Percentiles rank a stretch among this genome's conserved stretches.
Evolutionary conservation across 805 yeast genomes (phyloP).

Genomic region (Kluyveromyces wickerhamii): DNA sequence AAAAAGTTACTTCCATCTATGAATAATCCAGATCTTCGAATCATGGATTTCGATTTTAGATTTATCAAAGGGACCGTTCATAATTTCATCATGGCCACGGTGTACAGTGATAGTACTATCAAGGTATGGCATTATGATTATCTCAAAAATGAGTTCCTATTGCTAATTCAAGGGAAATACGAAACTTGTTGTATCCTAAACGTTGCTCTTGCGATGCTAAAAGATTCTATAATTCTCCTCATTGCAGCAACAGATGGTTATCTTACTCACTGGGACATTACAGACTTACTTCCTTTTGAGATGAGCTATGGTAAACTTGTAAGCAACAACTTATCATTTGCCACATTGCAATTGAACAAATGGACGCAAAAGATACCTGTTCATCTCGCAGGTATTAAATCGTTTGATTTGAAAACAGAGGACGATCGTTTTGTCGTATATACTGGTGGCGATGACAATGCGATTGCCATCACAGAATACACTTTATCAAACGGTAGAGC

Average conservation of each 20-base stretch:
- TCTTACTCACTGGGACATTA: conserved; percentile 52
- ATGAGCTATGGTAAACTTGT: conserved; percentile 8
- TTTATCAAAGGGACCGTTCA: conserved; percentile 26
- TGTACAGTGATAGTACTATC: conserved; percentile 78
- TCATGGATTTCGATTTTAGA: conserved; percentile 71
- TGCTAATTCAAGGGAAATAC: conserved; percentile 45
- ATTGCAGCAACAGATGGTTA: conserved; percentile 82
- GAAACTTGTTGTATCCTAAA: conserved; percentile 71
- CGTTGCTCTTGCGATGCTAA: conserved; percentile 37
- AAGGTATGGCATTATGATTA: conserved; percentile 52
- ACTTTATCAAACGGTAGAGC: conserved; percentile 16
- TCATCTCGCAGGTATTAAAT: conserved; percentile 83
- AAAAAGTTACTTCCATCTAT: conserved; percentile 49
- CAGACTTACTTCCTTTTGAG: conserved; percentile 21
- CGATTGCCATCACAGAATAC: conserved; percentile 40
- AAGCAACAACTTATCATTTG: conserved; percentile 2
- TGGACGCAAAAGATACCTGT: conserved; percentile 37
- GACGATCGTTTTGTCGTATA: conserved; percentile 31
- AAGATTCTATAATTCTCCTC: conserved; percentile 32
- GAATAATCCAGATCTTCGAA: conserved; percentile 71
- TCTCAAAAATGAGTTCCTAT: conserved; percentile 31
- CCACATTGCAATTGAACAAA: conserved; percentile 6
- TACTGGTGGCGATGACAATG: conserved; percentile 94
- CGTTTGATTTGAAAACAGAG: conserved; percentile 33
- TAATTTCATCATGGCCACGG: conserved; percentile 43